Percentiles rank a stretch among this genome's conserved stretches.
Conservation (phyloP, 345 rosid genomes). For the Viola odorata region DNA sequence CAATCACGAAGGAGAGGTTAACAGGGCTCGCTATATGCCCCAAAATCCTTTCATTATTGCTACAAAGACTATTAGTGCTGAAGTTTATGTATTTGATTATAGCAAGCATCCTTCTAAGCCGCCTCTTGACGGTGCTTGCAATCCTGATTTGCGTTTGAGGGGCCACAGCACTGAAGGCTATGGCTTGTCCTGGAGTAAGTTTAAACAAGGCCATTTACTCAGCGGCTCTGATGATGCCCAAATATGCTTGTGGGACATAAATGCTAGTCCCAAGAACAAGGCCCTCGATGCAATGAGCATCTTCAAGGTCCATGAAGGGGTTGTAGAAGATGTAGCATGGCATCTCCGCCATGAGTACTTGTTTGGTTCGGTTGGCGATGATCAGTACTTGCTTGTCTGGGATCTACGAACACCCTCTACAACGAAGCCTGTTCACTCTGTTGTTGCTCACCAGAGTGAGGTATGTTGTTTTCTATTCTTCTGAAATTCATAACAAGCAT, state of each 20-base stretch:
- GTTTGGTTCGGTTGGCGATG: conserved; percentile 99
- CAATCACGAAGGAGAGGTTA: conserved; percentile 98
- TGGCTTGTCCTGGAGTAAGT: conserved; percentile 96
- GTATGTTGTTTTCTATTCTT: conserved; percentile 28
- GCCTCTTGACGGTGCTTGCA: conserved; percentile 78
- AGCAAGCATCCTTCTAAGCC: conserved; percentile 95
- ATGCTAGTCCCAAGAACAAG: conserved; percentile 69
- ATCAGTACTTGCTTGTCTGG: conserved; percentile 89
- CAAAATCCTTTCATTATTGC: conserved; percentile 91
- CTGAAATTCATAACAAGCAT: neutral
- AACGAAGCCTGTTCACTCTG: conserved; percentile 76
- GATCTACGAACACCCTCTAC: conserved; percentile 73
- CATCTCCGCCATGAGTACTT: conserved; percentile 91
- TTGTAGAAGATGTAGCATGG: conserved; percentile 99
- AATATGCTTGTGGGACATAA: conserved; percentile 95
- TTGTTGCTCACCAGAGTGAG: conserved; percentile 97
- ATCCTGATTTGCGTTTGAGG: conserved; percentile 83
- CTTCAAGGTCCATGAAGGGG: conserved; percentile 97
- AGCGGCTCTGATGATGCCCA: conserved; percentile 99
- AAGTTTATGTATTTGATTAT: conserved; percentile 92
- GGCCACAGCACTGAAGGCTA: conserved; percentile 97
- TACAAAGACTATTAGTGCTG: conserved; percentile 94
- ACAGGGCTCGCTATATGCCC: conserved; percentile 96
- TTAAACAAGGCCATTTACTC: conserved; percentile 84
- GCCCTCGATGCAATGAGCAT: conserved; percentile 77